These are phyloP conservation scores for Mortierella sp. DNA, from an alignment of 371 early-diverging fungal species.

Conservation along the genomic window DNA sequence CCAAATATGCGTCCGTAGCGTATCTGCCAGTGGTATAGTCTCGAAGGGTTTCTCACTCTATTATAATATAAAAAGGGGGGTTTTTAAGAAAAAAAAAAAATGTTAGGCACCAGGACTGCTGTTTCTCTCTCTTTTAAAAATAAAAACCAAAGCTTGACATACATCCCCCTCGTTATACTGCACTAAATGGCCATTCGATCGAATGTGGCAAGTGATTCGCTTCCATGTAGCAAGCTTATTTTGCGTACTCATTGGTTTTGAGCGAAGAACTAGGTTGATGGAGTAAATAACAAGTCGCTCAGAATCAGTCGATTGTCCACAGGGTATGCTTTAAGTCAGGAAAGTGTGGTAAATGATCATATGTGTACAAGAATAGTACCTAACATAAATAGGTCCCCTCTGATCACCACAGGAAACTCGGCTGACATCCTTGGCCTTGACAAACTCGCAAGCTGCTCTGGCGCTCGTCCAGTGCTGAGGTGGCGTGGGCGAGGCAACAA, in stretches of 20 bases:
- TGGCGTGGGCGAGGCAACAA: slow-evolving; percentile 35
- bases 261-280: slow-evolving; percentile 18
- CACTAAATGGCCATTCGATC: slow-evolving; percentile 43
- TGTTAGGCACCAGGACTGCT: no score
- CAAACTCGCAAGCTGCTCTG: slow-evolving; percentile 16
- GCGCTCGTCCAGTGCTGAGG: slow-evolving; percentile 26
- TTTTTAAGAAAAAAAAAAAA: no score
- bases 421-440: slow-evolving; percentile 35
- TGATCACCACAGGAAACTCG: slow-evolving; percentile 37
- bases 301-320: not conserved
- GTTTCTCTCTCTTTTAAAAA: not conserved
- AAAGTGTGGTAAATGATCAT: not conserved
- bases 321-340: not conserved
- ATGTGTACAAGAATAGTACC: slow-evolving; percentile 13
- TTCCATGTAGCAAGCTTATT: slow-evolving; percentile 40
- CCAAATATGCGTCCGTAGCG: slow-evolving; percentile 61
- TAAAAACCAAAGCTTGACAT: not conserved
- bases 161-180: slow-evolving; percentile 51
- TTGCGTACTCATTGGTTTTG: slow-evolving; percentile 34
- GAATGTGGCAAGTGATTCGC: slow-evolving; percentile 44
- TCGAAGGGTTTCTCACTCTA: slow-evolving; percentile 52
- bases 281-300: not conserved
- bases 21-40: slow-evolving; percentile 47
- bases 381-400: slow-evolving; percentile 38
- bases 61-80: not conserved